These are phyloP conservation scores for Leucosporidium scottii DNA, from an alignment of 768 basidiomycete species.

Conservation along the genomic window DNA sequence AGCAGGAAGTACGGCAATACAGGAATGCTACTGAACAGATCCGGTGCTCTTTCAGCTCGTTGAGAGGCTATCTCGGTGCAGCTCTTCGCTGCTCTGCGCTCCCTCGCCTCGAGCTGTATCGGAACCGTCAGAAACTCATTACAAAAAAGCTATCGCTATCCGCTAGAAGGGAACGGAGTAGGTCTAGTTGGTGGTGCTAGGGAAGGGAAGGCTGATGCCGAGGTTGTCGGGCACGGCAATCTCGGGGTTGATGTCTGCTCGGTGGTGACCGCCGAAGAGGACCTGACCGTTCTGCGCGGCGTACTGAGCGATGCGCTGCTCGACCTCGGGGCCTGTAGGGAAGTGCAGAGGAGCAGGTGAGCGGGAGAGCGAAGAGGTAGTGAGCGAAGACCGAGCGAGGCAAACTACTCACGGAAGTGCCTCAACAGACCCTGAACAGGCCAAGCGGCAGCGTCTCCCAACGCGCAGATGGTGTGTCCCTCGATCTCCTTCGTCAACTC, in stretches of 20 bases:
- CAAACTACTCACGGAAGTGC: conserved; percentile 70
- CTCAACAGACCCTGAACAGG: conserved; percentile 97
- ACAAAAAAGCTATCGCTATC: no score
- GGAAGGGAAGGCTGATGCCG: background rate
- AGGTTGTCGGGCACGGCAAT: conserved; percentile 5
- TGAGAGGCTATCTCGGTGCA: no score
- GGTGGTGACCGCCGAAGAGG: conserved; percentile 64
- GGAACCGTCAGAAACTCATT: no score
- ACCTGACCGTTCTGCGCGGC: conserved; percentile 69
- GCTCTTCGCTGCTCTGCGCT: no score
- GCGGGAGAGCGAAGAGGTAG: background rate
- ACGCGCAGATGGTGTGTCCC: conserved; percentile 84
- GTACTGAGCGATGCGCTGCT: conserved; percentile 74
- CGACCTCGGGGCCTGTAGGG: conserved; percentile 64
- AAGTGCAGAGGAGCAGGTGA: background rate
- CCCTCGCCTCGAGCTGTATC: no score
- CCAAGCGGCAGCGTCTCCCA: conserved; percentile 94
- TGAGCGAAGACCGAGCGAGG: background rate
- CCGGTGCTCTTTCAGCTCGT: no score
- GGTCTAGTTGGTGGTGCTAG: no score
- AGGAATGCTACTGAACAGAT: no score
- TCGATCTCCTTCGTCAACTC: conserved; percentile 60
- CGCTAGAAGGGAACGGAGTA: no score
- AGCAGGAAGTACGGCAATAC: no score
- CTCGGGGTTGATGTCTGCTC: conserved; percentile 8